Evolutionary conservation across 306 rosid genomes (phyloP).

Genomic region (Sesbania bispinosa): DNA sequence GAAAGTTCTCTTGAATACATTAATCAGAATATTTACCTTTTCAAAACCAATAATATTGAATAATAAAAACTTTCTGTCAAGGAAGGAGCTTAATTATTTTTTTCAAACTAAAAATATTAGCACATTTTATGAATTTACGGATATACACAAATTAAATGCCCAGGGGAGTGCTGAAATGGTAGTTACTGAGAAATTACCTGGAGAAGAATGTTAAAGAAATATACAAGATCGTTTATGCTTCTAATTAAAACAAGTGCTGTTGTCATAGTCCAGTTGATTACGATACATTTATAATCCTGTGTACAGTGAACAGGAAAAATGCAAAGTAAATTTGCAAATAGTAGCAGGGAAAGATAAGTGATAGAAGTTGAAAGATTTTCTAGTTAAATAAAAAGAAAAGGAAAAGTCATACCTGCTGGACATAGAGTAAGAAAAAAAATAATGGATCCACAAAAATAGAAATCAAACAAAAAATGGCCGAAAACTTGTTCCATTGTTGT

Average conservation of each 20-base stretch:
- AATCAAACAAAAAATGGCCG: constrained; percentile 63
- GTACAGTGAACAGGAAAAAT: constrained; percentile 14
- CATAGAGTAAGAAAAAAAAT: constrained; percentile 65
- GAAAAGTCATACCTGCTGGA: constrained; percentile 36
- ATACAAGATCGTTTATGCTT: constrained; percentile 67
- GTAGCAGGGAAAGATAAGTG: background rate
- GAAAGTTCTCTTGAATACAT: background rate
- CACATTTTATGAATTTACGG: background rate
- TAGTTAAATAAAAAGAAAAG: constrained; percentile 2
- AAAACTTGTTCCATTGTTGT: constrained; percentile 69
- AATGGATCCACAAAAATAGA: constrained; percentile 85
- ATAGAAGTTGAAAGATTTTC: background rate
- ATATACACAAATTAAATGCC: background rate
- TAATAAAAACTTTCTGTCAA: background rate
- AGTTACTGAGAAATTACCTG: constrained; percentile 48
- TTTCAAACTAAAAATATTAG: background rate
- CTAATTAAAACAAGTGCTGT: constrained; percentile 52
- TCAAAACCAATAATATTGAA: background rate
- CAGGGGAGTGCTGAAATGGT: background rate
- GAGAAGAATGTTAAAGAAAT: constrained; percentile 66
- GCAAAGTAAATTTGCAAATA: background rate
- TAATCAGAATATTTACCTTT: background rate
- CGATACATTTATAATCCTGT: constrained; percentile 59
- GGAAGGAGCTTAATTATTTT: background rate
- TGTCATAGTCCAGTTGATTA: constrained; percentile 43